Conservation (phyloP, 1,139 yeast species). For the Geotrichum aggregatum region DNA sequence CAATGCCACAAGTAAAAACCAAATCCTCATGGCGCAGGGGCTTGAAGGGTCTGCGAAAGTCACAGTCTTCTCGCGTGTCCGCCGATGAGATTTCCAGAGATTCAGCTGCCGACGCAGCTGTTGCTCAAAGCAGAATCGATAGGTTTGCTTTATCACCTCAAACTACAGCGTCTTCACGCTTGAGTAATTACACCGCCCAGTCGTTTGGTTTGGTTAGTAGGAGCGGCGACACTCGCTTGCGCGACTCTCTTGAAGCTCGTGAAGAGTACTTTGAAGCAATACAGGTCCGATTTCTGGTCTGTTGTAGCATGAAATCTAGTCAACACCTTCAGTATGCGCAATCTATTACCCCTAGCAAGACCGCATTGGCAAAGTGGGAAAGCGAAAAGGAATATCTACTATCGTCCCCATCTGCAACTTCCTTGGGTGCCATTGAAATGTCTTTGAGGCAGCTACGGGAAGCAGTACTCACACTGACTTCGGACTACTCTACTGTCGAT, state of each 20-base stretch:
- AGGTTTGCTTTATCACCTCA: conserved; percentile 1
- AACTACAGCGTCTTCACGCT: neutral
- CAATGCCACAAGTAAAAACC: neutral
- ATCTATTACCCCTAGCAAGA: conserved; percentile 9
- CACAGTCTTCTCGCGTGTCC: neutral
- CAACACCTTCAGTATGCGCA: conserved; percentile 6
- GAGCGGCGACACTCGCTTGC: conserved; percentile 12
- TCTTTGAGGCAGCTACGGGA: conserved; percentile 17
- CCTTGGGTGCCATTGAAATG: conserved; percentile 10
- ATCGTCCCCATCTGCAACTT: neutral
- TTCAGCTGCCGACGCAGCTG: neutral
- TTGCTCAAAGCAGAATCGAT: neutral
- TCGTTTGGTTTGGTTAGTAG: conserved; percentile 13
- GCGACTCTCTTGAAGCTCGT: conserved; percentile 10
- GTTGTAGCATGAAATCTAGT: conserved; percentile 4
- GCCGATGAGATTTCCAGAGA: neutral
- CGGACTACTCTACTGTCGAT: conserved; percentile 3
- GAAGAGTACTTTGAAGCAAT: conserved; percentile 11
- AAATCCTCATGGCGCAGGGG: conserved; percentile 3
- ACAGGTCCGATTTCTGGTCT: conserved; percentile 13
- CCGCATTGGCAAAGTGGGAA: neutral
- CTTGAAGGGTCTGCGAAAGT: neutral
- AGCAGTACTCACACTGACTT: conserved; percentile 9
- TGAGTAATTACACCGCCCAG: neutral
- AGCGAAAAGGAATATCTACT: neutral